Conservation (phyloP, 2,329 filamentous ascomycete genomes). For the Microascus cirrosus region DNA sequence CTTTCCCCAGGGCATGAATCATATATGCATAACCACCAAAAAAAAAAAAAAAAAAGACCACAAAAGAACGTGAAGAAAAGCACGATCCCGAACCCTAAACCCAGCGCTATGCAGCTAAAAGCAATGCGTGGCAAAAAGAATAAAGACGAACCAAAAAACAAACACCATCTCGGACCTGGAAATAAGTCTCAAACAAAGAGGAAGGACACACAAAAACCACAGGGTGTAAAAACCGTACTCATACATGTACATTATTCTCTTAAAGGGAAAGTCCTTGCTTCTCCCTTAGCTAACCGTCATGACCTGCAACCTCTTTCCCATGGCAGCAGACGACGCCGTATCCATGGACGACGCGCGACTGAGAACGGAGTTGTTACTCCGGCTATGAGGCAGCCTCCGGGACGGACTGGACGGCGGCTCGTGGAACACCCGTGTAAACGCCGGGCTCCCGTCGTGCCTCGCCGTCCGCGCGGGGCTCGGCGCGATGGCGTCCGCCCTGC, state of each 20-base stretch:
- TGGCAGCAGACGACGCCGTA: constrained; percentile 30
- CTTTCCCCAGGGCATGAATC: not conserved
- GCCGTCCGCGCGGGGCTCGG: constrained; percentile 43
- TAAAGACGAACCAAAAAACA: constrained; percentile 8
- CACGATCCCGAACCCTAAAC: constrained; percentile 2
- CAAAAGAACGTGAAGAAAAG: not conserved
- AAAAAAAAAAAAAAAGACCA: not conserved
- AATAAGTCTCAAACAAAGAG: constrained; percentile 3
- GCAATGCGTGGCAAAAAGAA: constrained; percentile 7
- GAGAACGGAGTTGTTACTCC: constrained; percentile 41
- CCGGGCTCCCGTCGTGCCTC: constrained; percentile 48
- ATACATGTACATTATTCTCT: constrained; percentile 1
- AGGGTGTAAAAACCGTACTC: not conserved
- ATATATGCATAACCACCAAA: not conserved
- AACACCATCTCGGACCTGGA: constrained; percentile 8
- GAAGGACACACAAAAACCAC: not conserved
- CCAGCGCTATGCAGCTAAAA: constrained; percentile 5
- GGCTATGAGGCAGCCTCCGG: constrained; percentile 36
- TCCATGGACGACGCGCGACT: constrained; percentile 35
- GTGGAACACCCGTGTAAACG: constrained; percentile 56
- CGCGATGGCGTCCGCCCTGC: constrained; percentile 45
- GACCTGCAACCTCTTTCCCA: constrained; percentile 41
- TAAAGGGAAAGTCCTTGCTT: not conserved
- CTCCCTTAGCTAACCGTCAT: constrained; percentile 47
- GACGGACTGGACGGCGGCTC: constrained; percentile 47